These are phyloP conservation scores for Boletus sp. DNA, from an alignment of 1,284 basidiomycete genomes.

Conservation along the genomic window DNA sequence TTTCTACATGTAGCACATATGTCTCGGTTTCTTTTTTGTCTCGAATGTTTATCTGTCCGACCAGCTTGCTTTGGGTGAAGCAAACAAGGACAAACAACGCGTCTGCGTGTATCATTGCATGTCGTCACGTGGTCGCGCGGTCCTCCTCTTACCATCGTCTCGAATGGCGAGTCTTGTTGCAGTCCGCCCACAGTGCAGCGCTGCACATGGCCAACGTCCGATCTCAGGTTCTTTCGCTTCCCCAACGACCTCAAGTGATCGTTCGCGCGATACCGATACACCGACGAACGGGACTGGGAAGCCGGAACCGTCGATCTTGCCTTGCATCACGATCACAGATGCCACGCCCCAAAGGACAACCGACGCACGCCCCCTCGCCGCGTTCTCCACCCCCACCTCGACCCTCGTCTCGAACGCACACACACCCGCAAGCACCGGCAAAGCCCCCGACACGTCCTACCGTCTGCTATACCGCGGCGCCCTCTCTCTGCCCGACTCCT, in stretches of 20 bases:
- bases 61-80: too few relatives aligned
- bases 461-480: constrained; percentile 73
- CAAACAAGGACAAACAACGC: constrained; percentile 22
- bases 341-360: constrained; percentile 22
- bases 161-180: constrained; percentile 7
- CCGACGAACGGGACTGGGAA: background rate
- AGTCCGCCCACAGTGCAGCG: too few relatives aligned
- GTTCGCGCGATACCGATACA: background rate
- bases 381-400: constrained; percentile 8
- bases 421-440: constrained; percentile 4
- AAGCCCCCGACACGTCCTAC: constrained; percentile 14
- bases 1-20: constrained; percentile 10
- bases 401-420: background rate
- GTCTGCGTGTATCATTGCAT: background rate
- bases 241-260: background rate
- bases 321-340: constrained; percentile 16
- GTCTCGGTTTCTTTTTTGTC: background rate
- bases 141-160: background rate
- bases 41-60: background rate
- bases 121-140: constrained; percentile 15
- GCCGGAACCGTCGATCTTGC: background rate
- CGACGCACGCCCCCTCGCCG: background rate
- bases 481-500: constrained; percentile 68
- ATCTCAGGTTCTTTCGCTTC: too few relatives aligned
- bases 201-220: too few relatives aligned